These are phyloP conservation scores for Cutaneotrichosporon sp. DNA, from an alignment of 1,284 basidiomycete genomes.

Conservation along the genomic window DNA sequence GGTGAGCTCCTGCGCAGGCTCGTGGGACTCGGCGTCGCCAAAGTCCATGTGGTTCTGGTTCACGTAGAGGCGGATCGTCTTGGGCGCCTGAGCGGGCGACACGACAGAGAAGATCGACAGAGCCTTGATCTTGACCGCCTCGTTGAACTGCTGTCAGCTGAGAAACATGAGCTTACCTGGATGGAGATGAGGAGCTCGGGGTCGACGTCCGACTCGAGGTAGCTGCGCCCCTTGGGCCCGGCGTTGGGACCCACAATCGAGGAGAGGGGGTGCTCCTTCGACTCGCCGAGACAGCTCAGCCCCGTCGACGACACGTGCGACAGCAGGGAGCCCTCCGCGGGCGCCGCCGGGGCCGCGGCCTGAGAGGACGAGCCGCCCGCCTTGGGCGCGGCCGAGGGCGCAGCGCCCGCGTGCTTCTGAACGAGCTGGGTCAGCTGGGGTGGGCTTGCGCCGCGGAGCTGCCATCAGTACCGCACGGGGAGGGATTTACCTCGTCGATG, in stretches of 20 bases:
- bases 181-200: slow-evolving; percentile 70
- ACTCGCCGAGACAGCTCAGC: slow-evolving; percentile 75
- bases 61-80: slow-evolving; percentile 63
- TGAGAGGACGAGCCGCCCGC: slow-evolving; percentile 8
- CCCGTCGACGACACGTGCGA: slow-evolving; percentile 46
- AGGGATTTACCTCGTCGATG: slow-evolving; percentile 43
- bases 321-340: slow-evolving; percentile 42
- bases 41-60: slow-evolving; percentile 70
- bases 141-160: slow-evolving; percentile 65
- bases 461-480: not conserved
- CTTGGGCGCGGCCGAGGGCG: slow-evolving; percentile 9
- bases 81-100: slow-evolving; percentile 61
- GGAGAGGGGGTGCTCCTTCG: slow-evolving; percentile 62
- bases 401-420: slow-evolving; percentile 18
- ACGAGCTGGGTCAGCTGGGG: slow-evolving; percentile 38
- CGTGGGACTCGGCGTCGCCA: slow-evolving; percentile 54
- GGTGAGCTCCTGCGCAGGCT: slow-evolving; percentile 53
- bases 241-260: slow-evolving; percentile 61
- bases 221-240: slow-evolving; percentile 58
- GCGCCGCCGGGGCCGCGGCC: slow-evolving; percentile 15
- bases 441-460: slow-evolving; percentile 50
- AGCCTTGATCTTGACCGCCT: slow-evolving; percentile 71
- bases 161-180: slow-evolving; percentile 57
- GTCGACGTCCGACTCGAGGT: slow-evolving; percentile 75
- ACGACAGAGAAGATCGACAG: slow-evolving; percentile 63